phyloP scores from a whole-genome alignment of 805 yeast species.

The Candida mattraensis region DNA sequence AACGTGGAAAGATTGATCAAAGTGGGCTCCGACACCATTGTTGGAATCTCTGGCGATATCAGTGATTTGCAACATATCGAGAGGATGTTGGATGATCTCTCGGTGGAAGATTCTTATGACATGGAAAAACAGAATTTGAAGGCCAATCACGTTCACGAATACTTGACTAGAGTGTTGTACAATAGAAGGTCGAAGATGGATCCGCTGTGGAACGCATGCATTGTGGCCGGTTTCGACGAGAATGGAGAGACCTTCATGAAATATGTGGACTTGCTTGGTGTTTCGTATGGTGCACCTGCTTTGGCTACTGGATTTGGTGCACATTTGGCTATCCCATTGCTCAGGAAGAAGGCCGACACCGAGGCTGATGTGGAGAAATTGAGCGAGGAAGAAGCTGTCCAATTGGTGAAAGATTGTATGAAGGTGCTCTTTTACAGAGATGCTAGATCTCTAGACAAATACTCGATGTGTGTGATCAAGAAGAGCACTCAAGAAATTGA shows the following conservation, averaged over 20 bases:
- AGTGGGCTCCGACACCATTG: constrained; percentile 84
- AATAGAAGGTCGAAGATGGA: constrained; percentile 88
- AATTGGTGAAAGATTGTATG: constrained; percentile 82
- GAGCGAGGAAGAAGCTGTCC: constrained; percentile 71
- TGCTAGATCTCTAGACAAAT: constrained; percentile 88
- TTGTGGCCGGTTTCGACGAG: constrained; percentile 86
- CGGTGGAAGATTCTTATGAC: constrained; percentile 77
- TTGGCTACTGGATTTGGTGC: constrained; percentile 97
- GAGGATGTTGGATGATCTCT: constrained; percentile 73
- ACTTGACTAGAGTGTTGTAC: constrained; percentile 80
- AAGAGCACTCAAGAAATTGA: constrained; percentile 62
- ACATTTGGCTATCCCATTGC: constrained; percentile 87
- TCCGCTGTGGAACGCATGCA: constrained; percentile 92
- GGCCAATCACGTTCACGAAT: constrained; percentile 89
- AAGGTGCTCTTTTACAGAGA: constrained; percentile 94
- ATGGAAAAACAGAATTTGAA: constrained; percentile 60
- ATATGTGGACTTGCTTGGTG: constrained; percentile 90
- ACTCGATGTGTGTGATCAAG: constrained; percentile 74
- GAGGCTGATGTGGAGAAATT: constrained; percentile 75
- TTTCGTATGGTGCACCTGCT: constrained; percentile 82
- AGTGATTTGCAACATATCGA: constrained; percentile 88
- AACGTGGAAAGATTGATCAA: constrained; percentile 81
- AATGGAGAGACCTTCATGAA: constrained; percentile 71
- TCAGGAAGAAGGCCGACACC: constrained; percentile 77
- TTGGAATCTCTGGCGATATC: constrained; percentile 93